A percentile compares a stretch with the other conserved stretches of the same genome.
Evolutionary conservation across 2,329 filamentous ascomycete genomes (phyloP).

Genomic region (Nemania sp.): DNA sequence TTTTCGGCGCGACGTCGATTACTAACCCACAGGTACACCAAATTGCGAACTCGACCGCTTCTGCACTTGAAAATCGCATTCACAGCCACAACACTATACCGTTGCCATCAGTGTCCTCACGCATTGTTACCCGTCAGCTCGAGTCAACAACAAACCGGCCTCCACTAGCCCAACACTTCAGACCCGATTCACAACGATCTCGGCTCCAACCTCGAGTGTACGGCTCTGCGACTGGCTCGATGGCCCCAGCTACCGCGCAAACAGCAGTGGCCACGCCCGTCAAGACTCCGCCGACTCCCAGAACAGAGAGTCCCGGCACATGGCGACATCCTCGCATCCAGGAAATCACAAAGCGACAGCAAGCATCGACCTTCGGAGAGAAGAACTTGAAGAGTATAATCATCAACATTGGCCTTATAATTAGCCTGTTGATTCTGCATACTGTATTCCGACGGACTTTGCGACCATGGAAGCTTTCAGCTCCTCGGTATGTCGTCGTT

Average conservation of each 20-base stretch:
- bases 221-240: conserved; percentile 22
- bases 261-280: conserved; percentile 48
- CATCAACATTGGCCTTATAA: conserved; percentile 60
- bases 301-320: conserved; percentile 67
- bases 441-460: conserved; percentile 27
- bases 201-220: not conserved
- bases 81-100: not conserved
- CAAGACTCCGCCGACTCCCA: conserved; percentile 37
- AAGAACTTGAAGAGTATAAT: conserved; percentile 72
- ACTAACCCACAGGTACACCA: conserved; percentile 28
- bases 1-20: conserved; percentile 21
- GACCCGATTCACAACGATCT: too few relatives aligned
- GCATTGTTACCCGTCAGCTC: too few relatives aligned
- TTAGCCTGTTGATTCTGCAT: conserved; percentile 35
- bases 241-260: conserved; percentile 39
- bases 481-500: conserved; percentile 31
- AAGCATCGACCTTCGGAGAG: conserved; percentile 76
- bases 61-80: not conserved
- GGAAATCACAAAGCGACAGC: conserved; percentile 82
- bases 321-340: conserved; percentile 90
- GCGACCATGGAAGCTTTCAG: conserved; percentile 29
- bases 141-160: not conserved
- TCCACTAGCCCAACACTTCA: not conserved
- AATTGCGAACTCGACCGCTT: not conserved
- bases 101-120: not conserved